Evolutionary conservation across 163 green algal species (phyloP).

Genomic region (Scenedesmus sp.): DNA sequence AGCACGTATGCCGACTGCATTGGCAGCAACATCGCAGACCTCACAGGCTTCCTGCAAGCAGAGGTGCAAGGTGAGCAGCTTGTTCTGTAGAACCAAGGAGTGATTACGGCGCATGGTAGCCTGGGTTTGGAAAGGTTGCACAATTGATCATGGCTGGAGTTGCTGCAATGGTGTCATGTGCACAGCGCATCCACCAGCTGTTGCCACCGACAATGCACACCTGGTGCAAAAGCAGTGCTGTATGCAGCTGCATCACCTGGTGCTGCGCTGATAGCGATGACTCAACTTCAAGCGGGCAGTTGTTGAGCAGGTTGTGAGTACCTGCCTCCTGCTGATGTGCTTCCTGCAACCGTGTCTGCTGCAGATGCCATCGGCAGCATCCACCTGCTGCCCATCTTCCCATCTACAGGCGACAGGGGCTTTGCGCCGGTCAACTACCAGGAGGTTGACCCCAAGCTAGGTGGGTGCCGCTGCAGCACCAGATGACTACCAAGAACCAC

Average conservation of each 20-base stretch:
- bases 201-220: background rate
- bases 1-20: conserved; percentile 61
- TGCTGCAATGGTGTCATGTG: background rate
- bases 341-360: background rate
- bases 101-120: no score
- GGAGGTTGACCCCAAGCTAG: conserved; percentile 57
- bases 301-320: no score
- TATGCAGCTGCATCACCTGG: no score
- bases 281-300: no score
- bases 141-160: no score
- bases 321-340: background rate
- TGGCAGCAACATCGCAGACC: conserved; percentile 55
- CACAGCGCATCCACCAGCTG: no score
- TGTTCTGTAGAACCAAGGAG: background rate
- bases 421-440: conserved; percentile 67
- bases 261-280: no score
- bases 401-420: conserved; percentile 64
- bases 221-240: background rate
- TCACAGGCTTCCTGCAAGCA: conserved; percentile 53
- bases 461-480: background rate
- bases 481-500: background rate
- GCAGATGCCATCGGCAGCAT: conserved; percentile 50
- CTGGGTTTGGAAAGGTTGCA: no score
- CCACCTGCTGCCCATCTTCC: conserved; percentile 69
- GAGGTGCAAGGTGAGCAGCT: background rate